A percentile compares a stretch with the other conserved stretches of the same genome.
phyloP scores from a whole-genome alignment of 2,329 filamentous ascomycete genomes.

The Chaetomiaceae sp. region DNA sequence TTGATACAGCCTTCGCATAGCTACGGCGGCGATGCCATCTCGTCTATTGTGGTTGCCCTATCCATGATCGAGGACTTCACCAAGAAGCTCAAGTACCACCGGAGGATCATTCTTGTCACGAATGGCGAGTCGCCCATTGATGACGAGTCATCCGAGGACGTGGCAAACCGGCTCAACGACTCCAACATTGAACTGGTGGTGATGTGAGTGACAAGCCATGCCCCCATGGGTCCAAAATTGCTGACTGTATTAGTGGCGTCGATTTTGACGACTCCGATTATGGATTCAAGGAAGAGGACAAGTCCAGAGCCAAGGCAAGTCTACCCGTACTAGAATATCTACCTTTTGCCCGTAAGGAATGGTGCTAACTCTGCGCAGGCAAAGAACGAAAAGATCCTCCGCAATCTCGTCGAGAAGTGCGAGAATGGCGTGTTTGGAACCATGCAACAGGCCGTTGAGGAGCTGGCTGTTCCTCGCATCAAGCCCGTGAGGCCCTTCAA shows the following conservation, averaged over 20 bases:
- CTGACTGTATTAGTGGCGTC: slow-evolving; percentile 56
- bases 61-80: slow-evolving; percentile 79
- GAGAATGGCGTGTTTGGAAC: slow-evolving; percentile 71
- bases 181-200: slow-evolving; percentile 73
- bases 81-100: slow-evolving; percentile 74
- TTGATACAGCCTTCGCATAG: slow-evolving; percentile 64
- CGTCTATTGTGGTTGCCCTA: slow-evolving; percentile 78
- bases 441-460: slow-evolving; percentile 75
- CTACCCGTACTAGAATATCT: too few species aligned
- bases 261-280: slow-evolving; percentile 92
- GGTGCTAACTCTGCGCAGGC: slow-evolving; percentile 37
- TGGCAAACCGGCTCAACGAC: slow-evolving; percentile 68
- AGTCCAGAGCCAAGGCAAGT: slow-evolving; percentile 61
- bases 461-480: slow-evolving; percentile 70
- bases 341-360: background rate
- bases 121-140: slow-evolving; percentile 73
- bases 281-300: slow-evolving; percentile 88
- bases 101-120: slow-evolving; percentile 79
- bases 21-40: slow-evolving; percentile 74
- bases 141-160: slow-evolving; percentile 62
- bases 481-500: slow-evolving; percentile 73
- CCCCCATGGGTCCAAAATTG: background rate
- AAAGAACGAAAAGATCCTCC: slow-evolving; percentile 69
- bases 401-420: slow-evolving; percentile 61
- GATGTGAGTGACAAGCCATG: slow-evolving; percentile 49